Evolutionary conservation across 179 eudicot species (phyloP), one percentile per base, ranked within the genome.

Genomic region (Patellifolia procumbens): DNA sequence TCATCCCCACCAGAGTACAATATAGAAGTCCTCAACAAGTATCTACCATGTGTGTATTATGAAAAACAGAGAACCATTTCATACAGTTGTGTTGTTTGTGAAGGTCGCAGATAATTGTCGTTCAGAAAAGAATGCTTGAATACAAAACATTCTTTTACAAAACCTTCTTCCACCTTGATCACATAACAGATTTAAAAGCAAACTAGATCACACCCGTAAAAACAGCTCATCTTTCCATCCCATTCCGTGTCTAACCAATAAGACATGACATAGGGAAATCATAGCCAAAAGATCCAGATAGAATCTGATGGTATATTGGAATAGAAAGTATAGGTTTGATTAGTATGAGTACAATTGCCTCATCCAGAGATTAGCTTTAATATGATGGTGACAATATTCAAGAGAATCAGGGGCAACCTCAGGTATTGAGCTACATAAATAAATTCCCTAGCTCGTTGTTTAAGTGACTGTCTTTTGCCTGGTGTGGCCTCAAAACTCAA

Each of bases 341-440:
- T n/a, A n/a, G n/a, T n/a, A n/a, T n/a, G n/a, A n/a, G 12, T 15
- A 7, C 24, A 22, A 56, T 56, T 15, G 73, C 48, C 73, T 89
- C 88, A 92, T 31, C 97, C 97, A 48, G 97, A 91, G 56, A 92
- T 86, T 73, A 92, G 58, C 80, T 89, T 89, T 20, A 91, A 85
- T 74, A 86, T 73, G 42, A 93, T 93, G 75, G 85, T 85, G 80
- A 91, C 78, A 72, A 86, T 62, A 80, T 93, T 93, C 68, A 89
- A 77, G 52, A 90, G 70, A 45, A 91, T 87, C 32, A 93, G 89
- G 51, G 89, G 92, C 74, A 93, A 83, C 77, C 97, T 84, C 86
- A 93, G 74, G 81, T 90, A 93, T 76, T 91, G 93, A 37, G 89
- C 89, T 19, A 94, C 94, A 68, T 93, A 91, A 48, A 93, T 90